phyloP scores from a whole-genome alignment of 2,329 filamentous ascomycete genomes.

The Esteya vermicola region DNA sequence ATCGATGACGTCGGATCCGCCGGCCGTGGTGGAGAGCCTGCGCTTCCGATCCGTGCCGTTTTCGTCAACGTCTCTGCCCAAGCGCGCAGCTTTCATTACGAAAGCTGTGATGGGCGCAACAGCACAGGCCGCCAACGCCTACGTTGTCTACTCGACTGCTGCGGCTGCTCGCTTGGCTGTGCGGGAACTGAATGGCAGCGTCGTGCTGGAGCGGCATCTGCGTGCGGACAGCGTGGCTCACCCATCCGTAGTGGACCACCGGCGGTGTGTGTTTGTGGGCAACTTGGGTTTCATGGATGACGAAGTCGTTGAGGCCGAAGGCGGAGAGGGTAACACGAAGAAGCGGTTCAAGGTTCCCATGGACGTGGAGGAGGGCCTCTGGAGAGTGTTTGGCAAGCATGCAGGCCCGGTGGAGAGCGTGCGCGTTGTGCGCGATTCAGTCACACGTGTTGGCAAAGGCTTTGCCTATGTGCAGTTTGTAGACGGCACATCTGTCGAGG shows the following conservation, averaged over 20 bases:
- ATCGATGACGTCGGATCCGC: constrained; percentile 50
- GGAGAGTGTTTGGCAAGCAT: constrained; percentile 60
- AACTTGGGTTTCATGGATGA: constrained; percentile 95
- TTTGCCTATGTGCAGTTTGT: constrained; percentile 97
- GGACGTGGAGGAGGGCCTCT: constrained; percentile 86
- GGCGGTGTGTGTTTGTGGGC: constrained; percentile 88
- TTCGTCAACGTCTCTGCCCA: constrained; percentile 60
- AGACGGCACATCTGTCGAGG: constrained; percentile 76
- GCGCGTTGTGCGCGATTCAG: constrained; percentile 75
- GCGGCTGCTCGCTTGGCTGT: constrained; percentile 64
- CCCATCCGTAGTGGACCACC: constrained; percentile 67
- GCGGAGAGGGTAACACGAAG: constrained; percentile 26
- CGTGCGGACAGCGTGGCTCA: constrained; percentile 85
- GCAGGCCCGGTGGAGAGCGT: constrained; percentile 83
- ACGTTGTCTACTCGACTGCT: constrained; percentile 71
- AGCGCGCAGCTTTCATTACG: constrained; percentile 87
- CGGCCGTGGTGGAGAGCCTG: constrained; percentile 66
- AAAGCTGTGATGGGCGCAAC: constrained; percentile 84
- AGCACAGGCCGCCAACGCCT: constrained; percentile 86
- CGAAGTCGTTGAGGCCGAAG: constrained; percentile 52
- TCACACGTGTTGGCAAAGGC: constrained; percentile 88
- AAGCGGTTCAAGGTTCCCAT: constrained; percentile 56
- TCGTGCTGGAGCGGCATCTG: constrained; percentile 75
- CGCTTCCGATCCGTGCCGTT: constrained; percentile 92
- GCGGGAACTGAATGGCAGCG: constrained; percentile 65